Conservation (phyloP, 805 yeast genomes). For the Kodamaea restingae region DNA sequence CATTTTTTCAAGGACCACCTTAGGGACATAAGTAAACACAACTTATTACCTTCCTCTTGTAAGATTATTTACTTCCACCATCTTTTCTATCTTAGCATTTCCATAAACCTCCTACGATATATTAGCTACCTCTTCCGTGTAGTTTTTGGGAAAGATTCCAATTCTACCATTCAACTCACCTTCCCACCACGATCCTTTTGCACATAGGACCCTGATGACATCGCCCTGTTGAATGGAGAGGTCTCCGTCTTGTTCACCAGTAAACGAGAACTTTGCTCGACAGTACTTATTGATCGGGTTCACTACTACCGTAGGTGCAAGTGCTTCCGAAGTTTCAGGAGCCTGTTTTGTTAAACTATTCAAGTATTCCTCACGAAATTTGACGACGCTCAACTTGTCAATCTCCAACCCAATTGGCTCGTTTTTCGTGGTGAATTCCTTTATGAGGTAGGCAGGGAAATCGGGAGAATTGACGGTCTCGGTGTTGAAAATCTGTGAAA, state of each 20-base stretch:
- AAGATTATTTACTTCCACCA: no score
- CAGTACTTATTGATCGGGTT: constrained; percentile 18
- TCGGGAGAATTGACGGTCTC: constrained; percentile 4
- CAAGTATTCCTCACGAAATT: constrained; percentile 18
- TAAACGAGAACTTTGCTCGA: constrained; percentile 34
- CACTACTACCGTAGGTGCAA: neutral
- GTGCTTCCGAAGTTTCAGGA: neutral
- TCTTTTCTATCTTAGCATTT: no score
- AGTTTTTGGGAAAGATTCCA: constrained; percentile 32
- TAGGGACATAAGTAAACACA: no score
- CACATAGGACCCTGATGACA: constrained; percentile 33
- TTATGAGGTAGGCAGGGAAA: constrained; percentile 6
- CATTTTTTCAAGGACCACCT: no score
- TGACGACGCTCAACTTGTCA: constrained; percentile 19
- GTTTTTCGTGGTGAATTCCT: constrained; percentile 9
- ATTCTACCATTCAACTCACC: constrained; percentile 25
- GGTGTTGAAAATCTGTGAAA: constrained; percentile 13
- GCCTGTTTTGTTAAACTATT: constrained; percentile 2
- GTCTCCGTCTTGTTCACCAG: constrained; percentile 38
- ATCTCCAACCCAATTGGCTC: constrained; percentile 11
- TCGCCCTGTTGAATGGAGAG: constrained; percentile 43
- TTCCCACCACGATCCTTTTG: constrained; percentile 34
- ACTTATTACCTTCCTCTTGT: no score
- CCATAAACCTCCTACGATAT: no score
- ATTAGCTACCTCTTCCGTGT: constrained; percentile 16